phyloP scores from a whole-genome alignment of 306 rosid genomes.

The Rosa persica region DNA sequence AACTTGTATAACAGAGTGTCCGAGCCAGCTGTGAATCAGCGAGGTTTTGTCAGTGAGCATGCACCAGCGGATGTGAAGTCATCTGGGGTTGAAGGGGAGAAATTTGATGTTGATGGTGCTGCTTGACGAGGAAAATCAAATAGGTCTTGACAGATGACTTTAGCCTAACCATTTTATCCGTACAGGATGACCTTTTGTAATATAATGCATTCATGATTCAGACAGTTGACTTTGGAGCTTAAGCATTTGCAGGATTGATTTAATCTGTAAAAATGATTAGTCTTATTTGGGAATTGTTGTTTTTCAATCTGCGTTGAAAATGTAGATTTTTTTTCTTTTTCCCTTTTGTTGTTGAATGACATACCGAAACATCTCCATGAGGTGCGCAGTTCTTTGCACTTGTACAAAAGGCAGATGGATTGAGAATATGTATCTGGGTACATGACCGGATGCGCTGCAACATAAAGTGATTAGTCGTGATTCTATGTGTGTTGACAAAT shows the following conservation, averaged over 20 bases:
- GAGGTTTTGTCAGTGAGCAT: slow-evolving; percentile 30
- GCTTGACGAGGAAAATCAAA: slow-evolving; percentile 25
- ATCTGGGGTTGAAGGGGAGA: slow-evolving; percentile 33
- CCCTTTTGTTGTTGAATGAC: background rate
- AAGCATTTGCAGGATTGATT: slow-evolving; percentile 9
- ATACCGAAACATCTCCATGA: background rate
- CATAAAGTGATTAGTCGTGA: background rate
- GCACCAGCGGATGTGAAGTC: slow-evolving; percentile 29
- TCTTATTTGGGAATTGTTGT: background rate
- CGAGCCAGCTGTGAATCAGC: slow-evolving; percentile 24
- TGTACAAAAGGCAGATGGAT: background rate
- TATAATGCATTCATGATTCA: slow-evolving; percentile 22
- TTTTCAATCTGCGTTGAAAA: background rate
- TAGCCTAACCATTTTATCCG: slow-evolving; percentile 5
- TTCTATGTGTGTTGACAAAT: too few relatives aligned
- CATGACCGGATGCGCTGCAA: background rate
- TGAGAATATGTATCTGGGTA: background rate
- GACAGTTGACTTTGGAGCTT: slow-evolving; percentile 6
- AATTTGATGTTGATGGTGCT: slow-evolving; percentile 32
- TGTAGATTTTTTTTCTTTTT: background rate
- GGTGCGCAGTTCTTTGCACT: background rate
- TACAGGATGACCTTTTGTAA: slow-evolving; percentile 42
- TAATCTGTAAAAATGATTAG: background rate
- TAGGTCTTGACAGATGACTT: slow-evolving; percentile 24
- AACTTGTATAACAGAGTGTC: background rate